Evolutionary conservation across 371 early-diverging fungal genomes (phyloP).

Genomic region (Globomyces sp.): DNA sequence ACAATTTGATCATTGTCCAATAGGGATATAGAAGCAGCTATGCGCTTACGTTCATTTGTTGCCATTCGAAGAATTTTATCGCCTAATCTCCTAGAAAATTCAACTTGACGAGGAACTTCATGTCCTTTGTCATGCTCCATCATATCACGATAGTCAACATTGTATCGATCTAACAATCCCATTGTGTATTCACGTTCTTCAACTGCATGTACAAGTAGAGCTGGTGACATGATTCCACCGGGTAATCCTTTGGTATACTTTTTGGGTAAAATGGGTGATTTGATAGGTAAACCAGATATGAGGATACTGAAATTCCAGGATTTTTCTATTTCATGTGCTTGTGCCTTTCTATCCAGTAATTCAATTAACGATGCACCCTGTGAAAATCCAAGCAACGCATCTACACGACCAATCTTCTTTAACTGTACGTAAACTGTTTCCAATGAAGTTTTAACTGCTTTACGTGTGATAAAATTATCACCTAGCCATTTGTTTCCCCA

Average conservation of each 20-base stretch:
- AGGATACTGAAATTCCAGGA: not conserved
- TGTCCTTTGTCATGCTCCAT: not conserved
- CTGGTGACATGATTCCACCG: not conserved
- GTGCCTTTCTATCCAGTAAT: not conserved
- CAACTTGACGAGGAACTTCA: not conserved
- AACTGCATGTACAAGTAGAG: not conserved
- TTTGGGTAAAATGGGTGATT: not conserved
- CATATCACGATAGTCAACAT: not conserved
- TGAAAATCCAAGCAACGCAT: slow-evolving; percentile 1
- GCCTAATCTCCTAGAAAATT: not conserved
- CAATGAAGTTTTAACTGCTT: not conserved
- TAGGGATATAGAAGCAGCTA: too few relatives aligned
- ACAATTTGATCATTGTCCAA: too few relatives aligned
- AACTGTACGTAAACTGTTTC: not conserved
- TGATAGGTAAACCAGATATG: not conserved
- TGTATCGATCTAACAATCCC: slow-evolving; percentile 1
- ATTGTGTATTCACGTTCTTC: not conserved
- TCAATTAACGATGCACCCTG: not conserved
- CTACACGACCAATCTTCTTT: not conserved
- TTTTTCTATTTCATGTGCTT: not conserved
- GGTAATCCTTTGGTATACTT: not conserved
- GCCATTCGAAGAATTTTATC: slow-evolving; percentile 7
- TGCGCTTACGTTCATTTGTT: not conserved
- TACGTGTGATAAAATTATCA: not conserved
- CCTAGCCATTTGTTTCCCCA: not conserved